These are phyloP conservation scores for Eleusine coracana DNA, from an alignment of 176 grass and related monocot species.

Conservation along the genomic window DNA sequence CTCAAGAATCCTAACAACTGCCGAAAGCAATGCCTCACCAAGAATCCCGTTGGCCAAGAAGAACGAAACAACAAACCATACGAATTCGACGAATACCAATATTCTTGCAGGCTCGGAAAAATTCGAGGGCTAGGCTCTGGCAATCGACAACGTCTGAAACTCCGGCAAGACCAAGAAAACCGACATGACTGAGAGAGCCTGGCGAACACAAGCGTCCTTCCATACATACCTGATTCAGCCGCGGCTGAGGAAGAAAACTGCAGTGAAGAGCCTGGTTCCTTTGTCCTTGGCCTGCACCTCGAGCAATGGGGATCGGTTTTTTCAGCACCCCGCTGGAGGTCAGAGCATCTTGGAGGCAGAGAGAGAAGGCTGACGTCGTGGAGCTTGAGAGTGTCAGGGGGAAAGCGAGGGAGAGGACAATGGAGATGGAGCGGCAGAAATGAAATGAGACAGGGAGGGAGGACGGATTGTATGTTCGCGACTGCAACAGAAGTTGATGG, in stretches of 20 bases:
- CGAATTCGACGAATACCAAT: neutral
- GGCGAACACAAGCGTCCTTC: neutral
- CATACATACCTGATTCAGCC: conserved; percentile 33
- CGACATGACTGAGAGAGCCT: neutral
- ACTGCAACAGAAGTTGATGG: neutral
- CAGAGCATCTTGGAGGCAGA: too few species aligned
- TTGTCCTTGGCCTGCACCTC: neutral
- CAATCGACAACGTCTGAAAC: neutral
- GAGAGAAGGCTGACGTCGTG: too few species aligned
- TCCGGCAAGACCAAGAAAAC: neutral
- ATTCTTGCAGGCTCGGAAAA: neutral
- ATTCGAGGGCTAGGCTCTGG: neutral
- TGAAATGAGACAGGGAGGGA: neutral
- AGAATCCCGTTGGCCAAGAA: neutral
- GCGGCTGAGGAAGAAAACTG: neutral
- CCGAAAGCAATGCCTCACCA: neutral
- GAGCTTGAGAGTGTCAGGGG: neutral
- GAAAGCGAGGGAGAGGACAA: neutral
- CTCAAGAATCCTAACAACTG: neutral
- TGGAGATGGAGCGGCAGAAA: conserved; percentile 22
- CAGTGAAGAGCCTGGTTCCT: neutral
- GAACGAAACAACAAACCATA: neutral
- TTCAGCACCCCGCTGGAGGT: neutral
- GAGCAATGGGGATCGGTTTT: too few species aligned
- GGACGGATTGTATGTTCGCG: neutral